Conservation (phyloP, 2,329 filamentous ascomycete species). For the Exophiala phaeomuriformis region DNA sequence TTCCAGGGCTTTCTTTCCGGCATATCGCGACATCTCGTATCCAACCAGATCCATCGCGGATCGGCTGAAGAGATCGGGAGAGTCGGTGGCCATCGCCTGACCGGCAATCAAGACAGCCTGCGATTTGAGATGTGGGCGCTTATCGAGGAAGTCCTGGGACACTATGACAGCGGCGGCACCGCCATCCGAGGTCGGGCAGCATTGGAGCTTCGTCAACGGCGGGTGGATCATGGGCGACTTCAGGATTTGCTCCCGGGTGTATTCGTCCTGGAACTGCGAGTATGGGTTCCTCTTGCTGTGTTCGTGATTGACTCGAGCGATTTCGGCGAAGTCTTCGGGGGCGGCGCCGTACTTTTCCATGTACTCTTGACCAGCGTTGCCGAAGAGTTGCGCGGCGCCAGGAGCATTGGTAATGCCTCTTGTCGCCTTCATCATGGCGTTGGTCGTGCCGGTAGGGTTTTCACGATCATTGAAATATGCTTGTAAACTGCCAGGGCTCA, state of each 20-base stretch:
- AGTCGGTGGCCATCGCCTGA: conserved; percentile 80
- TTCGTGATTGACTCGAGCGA: conserved; percentile 83
- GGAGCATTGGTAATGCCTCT: conserved; percentile 75
- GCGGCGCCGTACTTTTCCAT: conserved; percentile 91
- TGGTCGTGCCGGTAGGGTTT: conserved; percentile 66
- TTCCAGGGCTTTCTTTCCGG: conserved; percentile 60
- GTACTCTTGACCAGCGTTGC: conserved; percentile 87
- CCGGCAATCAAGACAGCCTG: conserved; percentile 87
- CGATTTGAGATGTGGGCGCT: conserved; percentile 68
- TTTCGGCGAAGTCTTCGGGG: conserved; percentile 84
- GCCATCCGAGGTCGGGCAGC: conserved; percentile 92
- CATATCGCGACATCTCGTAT: conserved; percentile 71
- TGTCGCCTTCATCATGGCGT: conserved; percentile 74
- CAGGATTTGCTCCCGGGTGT: conserved; percentile 76
- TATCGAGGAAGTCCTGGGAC: conserved; percentile 79
- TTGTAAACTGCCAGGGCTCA: conserved; percentile 85
- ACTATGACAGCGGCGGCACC: conserved; percentile 83
- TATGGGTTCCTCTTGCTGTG: conserved; percentile 92
- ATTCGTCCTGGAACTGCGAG: conserved; percentile 93
- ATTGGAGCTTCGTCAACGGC: conserved; percentile 95
- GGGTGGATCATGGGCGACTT: conserved; percentile 69
- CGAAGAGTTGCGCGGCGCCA: conserved; percentile 86
- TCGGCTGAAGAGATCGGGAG: conserved; percentile 66
- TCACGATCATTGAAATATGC: conserved; percentile 76
- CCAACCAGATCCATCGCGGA: conserved; percentile 84